phyloP scores from a whole-genome alignment of 2,329 filamentous ascomycete species.

The Ceratocystis eucalypticola region DNA sequence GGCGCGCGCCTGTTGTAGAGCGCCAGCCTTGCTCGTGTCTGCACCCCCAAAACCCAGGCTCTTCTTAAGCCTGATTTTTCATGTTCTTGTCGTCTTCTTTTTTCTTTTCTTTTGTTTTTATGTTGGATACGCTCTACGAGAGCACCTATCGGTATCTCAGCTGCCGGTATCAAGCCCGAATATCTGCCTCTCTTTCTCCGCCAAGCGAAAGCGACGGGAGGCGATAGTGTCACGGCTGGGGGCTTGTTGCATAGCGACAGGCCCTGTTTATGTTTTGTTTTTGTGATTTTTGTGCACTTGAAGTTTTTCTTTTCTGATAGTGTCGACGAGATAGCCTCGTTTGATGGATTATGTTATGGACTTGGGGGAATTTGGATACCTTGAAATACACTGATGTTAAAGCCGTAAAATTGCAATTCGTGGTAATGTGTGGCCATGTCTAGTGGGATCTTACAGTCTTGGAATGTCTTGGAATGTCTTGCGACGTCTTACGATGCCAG shows the following conservation, averaged over 20 bases:
- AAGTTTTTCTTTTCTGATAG: neutral
- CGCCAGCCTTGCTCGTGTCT: no score
- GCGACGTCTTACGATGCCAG: no score
- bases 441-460: no score
- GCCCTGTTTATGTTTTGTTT: conserved; percentile 6
- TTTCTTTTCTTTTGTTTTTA: neutral
- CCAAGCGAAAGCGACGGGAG: neutral
- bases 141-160: conserved; percentile 8
- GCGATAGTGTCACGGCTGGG: conserved; percentile 7
- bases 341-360: neutral
- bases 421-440: neutral
- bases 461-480: no score
- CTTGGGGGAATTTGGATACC: neutral
- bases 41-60: neutral
- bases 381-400: neutral
- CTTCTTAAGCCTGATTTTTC: neutral
- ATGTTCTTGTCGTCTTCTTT: neutral
- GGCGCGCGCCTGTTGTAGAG: neutral
- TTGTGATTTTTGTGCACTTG: neutral
- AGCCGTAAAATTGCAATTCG: neutral
- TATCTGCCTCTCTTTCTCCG: neutral
- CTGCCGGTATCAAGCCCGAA: conserved; percentile 4
- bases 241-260: neutral
- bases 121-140: conserved; percentile 10
- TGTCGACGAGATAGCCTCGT: neutral